Evolutionary conservation across 768 basidiomycete genomes (phyloP).

Genomic region (Leccinum pellstonianum): DNA sequence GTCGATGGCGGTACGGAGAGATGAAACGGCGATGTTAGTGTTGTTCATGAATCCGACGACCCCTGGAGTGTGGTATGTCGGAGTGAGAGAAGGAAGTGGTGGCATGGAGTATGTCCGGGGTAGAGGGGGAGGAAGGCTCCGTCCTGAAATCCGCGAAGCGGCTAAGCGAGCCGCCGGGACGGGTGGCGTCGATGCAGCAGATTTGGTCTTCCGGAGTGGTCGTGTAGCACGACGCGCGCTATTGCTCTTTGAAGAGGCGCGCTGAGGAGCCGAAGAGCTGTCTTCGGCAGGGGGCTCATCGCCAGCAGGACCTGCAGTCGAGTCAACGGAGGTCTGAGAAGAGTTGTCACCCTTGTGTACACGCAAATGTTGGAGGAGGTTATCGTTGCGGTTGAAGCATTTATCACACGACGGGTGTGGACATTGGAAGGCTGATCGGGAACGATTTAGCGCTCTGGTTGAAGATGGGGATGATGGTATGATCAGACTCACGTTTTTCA

Average conservation of each 20-base stretch:
- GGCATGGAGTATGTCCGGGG: conserved; percentile 36
- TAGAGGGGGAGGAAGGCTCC: conserved; percentile 29
- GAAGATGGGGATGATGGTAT: conserved; percentile 16
- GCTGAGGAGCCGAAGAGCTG: conserved; percentile 22
- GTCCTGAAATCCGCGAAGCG: conserved; percentile 33
- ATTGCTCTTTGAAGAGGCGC: conserved; percentile 23
- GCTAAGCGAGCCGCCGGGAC: conserved; percentile 34
- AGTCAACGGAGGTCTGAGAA: conserved; percentile 35
- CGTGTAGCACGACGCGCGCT: conserved; percentile 30
- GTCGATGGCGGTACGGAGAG: conserved; percentile 35
- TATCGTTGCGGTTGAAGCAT: conserved; percentile 76
- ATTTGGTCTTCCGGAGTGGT: conserved; percentile 35
- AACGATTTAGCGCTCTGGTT: conserved; percentile 21
- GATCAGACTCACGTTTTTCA: conserved; percentile 64
- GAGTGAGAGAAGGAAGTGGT: conserved; percentile 29
- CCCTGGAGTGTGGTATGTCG: conserved; percentile 29
- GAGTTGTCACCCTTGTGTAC: conserved; percentile 53
- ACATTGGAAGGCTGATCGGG: conserved; percentile 66
- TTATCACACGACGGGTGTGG: conserved; percentile 66
- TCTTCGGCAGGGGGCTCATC: conserved; percentile 27
- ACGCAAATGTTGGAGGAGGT: conserved; percentile 75
- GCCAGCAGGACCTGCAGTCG: conserved; percentile 22
- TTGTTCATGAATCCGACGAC: conserved; percentile 33
- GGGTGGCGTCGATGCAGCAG: conserved; percentile 36
- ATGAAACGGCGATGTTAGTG: conserved; percentile 37